Conservation (phyloP, 208 protist genomes). For the Tritrichomonas musculus region DNA sequence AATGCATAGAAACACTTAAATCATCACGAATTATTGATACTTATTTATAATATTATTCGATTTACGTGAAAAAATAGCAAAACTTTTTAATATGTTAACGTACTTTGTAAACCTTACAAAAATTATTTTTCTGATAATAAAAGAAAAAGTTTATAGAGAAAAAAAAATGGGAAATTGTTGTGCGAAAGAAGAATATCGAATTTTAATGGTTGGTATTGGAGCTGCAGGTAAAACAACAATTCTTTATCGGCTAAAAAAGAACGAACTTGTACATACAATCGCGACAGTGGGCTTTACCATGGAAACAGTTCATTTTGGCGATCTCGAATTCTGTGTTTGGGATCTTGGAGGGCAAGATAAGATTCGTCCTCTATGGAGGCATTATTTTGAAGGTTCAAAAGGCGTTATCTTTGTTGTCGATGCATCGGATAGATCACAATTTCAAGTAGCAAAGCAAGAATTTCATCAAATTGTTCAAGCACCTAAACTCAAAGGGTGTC, state of each 20-base stretch:
- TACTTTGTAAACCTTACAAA: no score
- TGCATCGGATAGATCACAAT: constrained; percentile 77
- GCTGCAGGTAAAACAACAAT: constrained; percentile 68
- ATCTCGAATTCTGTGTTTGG: constrained; percentile 82
- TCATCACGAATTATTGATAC: no score
- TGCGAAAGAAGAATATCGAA: not conserved
- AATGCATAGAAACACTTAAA: no score
- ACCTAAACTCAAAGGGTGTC: constrained; percentile 83
- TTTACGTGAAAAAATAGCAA: no score
- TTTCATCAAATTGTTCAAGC: constrained; percentile 80
- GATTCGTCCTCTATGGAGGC: constrained; percentile 84
- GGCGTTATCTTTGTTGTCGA: constrained; percentile 94
- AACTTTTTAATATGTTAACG: no score
- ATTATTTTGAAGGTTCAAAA: constrained; percentile 87
- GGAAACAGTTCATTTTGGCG: constrained; percentile 64
- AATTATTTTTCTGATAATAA: no score
- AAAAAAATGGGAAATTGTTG: no score
- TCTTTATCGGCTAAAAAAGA: constrained; percentile 86
- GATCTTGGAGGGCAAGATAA: constrained; percentile 92
- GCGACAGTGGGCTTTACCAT: constrained; percentile 83
- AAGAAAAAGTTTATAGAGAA: no score
- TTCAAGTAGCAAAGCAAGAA: constrained; percentile 55
- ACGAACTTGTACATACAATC: constrained; percentile 80
- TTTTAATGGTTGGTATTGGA: constrained; percentile 44
- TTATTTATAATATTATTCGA: no score